Percentiles rank a stretch among this genome's conserved stretches.
Evolutionary conservation across 192 early-diverging fungal genomes (phyloP).

Genomic region (Coemansia sp.): DNA sequence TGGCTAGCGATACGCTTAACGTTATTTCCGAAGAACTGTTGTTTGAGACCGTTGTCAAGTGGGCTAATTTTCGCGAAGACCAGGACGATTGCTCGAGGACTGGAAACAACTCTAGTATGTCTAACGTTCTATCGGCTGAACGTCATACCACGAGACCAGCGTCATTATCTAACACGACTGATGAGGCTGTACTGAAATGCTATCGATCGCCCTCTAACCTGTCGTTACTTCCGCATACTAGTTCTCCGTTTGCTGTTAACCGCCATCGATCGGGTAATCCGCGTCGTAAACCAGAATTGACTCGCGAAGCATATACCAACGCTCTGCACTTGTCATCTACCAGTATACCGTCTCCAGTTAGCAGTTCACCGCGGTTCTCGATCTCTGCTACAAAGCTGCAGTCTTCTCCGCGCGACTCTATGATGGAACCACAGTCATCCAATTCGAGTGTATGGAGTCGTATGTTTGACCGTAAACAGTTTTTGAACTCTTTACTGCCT

Average conservation of each 20-base stretch:
- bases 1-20: slow-evolving; percentile 49
- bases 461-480: slow-evolving; percentile 41
- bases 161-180: slow-evolving; percentile 2
- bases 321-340: slow-evolving; percentile 5
- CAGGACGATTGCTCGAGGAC: slow-evolving; percentile 9
- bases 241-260: slow-evolving; percentile 31
- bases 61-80: slow-evolving; percentile 51
- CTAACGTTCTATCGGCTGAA: slow-evolving; percentile 26
- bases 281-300: slow-evolving; percentile 40
- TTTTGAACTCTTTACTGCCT: slow-evolving; percentile 32
- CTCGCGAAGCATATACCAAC: slow-evolving; percentile 43
- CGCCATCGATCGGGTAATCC: slow-evolving; percentile 1
- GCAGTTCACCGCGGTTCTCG: slow-evolving; percentile 21
- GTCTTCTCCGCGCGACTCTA: not conserved
- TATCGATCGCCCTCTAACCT: slow-evolving; percentile 50
- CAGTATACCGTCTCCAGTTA: not conserved
- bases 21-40: slow-evolving; percentile 47
- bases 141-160: slow-evolving; percentile 18
- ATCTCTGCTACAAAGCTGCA: slow-evolving; percentile 27
- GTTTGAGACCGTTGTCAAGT: slow-evolving; percentile 44
- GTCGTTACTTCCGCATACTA: slow-evolving; percentile 28
- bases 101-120: not conserved
- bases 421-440: not conserved
- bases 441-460: slow-evolving; percentile 17
- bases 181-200: slow-evolving; percentile 49